Percentiles rank a stretch among this genome's conserved stretches.
Evolutionary conservation across 2,329 filamentous ascomycete genomes (phyloP).

Genomic region (Dothideomycetes sp.): DNA sequence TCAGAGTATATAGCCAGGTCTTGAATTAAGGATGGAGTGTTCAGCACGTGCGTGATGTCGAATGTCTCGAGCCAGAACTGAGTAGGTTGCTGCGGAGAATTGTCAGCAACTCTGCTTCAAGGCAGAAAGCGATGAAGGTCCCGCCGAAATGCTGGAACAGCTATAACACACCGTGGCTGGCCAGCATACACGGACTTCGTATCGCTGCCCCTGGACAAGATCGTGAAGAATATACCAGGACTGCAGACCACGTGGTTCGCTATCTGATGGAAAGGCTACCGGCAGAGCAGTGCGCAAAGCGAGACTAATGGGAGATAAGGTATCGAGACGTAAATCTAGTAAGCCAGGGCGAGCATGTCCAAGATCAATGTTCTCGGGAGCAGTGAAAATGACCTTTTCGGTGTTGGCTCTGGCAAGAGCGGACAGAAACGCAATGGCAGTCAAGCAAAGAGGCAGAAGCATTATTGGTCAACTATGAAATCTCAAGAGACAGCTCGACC

Average conservation of each 20-base stretch:
- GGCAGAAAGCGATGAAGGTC: no score
- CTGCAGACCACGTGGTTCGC: slow-evolving; percentile 44
- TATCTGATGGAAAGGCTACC: slow-evolving; percentile 53
- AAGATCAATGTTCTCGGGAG: slow-evolving; percentile 47
- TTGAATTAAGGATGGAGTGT: slow-evolving; percentile 19
- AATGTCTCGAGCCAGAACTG: slow-evolving; percentile 60
- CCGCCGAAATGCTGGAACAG: no score
- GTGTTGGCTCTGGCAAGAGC: slow-evolving; percentile 53
- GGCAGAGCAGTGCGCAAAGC: slow-evolving; percentile 53
- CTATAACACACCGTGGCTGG: slow-evolving; percentile 65
- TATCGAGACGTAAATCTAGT: slow-evolving; percentile 50
- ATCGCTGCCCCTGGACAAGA: slow-evolving; percentile 61
- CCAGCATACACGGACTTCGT: slow-evolving; percentile 92
- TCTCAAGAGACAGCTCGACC: no score
- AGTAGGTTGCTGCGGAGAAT: slow-evolving; percentile 65
- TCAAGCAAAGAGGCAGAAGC: slow-evolving; percentile 4
- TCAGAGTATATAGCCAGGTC: slow-evolving; percentile 19
- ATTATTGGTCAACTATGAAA: no score
- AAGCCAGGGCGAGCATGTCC: slow-evolving; percentile 46
- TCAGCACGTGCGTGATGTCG: slow-evolving; percentile 49
- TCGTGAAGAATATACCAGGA: slow-evolving; percentile 71
- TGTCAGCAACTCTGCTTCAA: no score
- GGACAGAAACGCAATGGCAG: slow-evolving; percentile 4
- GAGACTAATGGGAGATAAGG: slow-evolving; percentile 48
- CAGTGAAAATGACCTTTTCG: slow-evolving; percentile 84